Percentiles rank a stretch among this genome's conserved stretches.
phyloP scores from a whole-genome alignment of 139 green algal species.

The Micractinium conductrix region DNA sequence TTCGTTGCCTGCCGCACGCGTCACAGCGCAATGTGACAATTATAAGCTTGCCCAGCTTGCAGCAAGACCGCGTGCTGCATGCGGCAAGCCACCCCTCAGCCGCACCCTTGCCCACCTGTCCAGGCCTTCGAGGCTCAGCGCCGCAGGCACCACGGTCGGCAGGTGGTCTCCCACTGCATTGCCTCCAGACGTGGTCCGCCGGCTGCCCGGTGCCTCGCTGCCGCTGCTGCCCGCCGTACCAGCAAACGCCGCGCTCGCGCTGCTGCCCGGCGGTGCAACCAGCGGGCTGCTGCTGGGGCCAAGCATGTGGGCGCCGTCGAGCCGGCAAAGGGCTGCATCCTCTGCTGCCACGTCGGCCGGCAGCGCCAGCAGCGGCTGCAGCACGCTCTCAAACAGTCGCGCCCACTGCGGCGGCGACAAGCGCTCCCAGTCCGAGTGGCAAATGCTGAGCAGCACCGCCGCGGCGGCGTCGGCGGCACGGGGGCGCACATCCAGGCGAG shows the following conservation, averaged over 20 bases:
- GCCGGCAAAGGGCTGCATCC: neutral
- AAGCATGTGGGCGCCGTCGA: slow-evolving; percentile 13
- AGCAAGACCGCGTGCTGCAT: too few relatives aligned
- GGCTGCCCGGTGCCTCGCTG: neutral
- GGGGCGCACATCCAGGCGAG: slow-evolving; percentile 85
- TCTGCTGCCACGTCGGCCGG: neutral
- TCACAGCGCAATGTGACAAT: too few relatives aligned
- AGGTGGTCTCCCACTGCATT: neutral
- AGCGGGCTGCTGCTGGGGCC: neutral
- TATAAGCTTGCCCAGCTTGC: too few relatives aligned
- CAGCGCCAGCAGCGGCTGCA: slow-evolving; percentile 86
- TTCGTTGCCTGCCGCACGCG: too few relatives aligned
- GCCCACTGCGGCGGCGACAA: slow-evolving; percentile 92
- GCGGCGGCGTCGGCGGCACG: slow-evolving; percentile 82
- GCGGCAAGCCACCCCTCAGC: too few relatives aligned
- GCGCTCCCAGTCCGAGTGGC: slow-evolving; percentile 86
- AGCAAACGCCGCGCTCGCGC: neutral
- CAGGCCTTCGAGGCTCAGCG: slow-evolving; percentile 36
- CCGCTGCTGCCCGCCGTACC: neutral
- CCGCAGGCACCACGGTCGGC: neutral
- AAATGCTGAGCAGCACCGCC: slow-evolving; percentile 91
- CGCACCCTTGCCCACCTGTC: neutral
- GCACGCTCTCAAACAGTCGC: slow-evolving; percentile 88
- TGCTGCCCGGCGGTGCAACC: neutral
- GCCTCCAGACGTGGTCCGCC: neutral